A percentile compares a stretch with the other conserved stretches of the same genome.
phyloP scores from a whole-genome alignment of 805 yeast species.

The Starmerella gropengiesseri region DNA sequence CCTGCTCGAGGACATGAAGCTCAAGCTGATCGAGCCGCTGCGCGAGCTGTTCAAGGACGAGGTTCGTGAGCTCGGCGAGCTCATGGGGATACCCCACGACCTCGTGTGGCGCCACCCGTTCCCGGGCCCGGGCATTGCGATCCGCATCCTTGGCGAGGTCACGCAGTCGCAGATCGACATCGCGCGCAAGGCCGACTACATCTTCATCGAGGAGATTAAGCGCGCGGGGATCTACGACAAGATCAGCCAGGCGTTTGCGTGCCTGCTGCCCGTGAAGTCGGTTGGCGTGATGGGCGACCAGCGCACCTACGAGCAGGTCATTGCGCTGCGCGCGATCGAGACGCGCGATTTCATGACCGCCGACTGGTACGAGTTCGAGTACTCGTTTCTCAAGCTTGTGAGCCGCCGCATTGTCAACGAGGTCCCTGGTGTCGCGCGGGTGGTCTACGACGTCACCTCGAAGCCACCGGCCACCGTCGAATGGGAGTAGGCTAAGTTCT shows the following conservation, averaged over 20 bases:
- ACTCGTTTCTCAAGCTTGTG: slow-evolving; percentile 79
- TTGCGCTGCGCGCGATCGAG: slow-evolving; percentile 96
- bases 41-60: slow-evolving; percentile 98
- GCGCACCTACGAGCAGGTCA: slow-evolving; percentile 97
- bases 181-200: slow-evolving; percentile 94
- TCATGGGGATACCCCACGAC: slow-evolving; percentile 90
- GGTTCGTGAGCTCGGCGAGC: slow-evolving; percentile 91
- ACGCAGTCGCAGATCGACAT: slow-evolving; percentile 85
- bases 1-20: slow-evolving; percentile 91
- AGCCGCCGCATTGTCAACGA: slow-evolving; percentile 96
- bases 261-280: slow-evolving; percentile 90
- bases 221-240: slow-evolving; percentile 84
- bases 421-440: slow-evolving; percentile 98
- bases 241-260: slow-evolving; percentile 97
- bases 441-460: slow-evolving; percentile 94
- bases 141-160: slow-evolving; percentile 95
- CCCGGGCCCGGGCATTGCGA: slow-evolving; percentile 99
- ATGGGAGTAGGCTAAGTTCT: slow-evolving; percentile 70
- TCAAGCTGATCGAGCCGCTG: slow-evolving; percentile 95
- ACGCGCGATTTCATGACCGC: slow-evolving; percentile 99
- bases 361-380: slow-evolving; percentile 95
- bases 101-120: slow-evolving; percentile 99
- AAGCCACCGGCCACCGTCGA: slow-evolving; percentile 99
- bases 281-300: slow-evolving; percentile 99
- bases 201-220: slow-evolving; percentile 91